Percentiles rank a stretch among this genome's conserved stretches.
Evolutionary conservation across 2,329 filamentous ascomycete species (phyloP).

Genomic region (Claviceps purpurea): DNA sequence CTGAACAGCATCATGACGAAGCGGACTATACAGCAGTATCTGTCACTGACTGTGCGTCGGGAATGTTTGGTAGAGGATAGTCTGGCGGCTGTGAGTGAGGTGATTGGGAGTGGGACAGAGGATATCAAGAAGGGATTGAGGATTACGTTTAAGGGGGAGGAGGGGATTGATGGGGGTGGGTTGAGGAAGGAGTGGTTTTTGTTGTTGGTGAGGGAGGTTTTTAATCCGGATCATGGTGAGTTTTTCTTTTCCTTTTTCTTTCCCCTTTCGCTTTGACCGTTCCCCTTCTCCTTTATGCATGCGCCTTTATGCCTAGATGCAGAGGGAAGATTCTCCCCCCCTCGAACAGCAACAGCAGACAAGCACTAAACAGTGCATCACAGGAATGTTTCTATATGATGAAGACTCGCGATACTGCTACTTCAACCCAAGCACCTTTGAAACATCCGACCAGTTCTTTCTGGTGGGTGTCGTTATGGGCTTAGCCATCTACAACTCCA

Average conservation of each 20-base stretch:
- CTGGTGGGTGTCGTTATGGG: conserved; percentile 79
- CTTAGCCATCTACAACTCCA: conserved; percentile 88
- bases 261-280: not conserved
- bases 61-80: conserved; percentile 86
- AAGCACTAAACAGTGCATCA: too few species aligned
- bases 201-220: conserved; percentile 74
- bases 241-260: conserved; percentile 2
- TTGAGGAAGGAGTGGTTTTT: conserved; percentile 92
- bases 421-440: conserved; percentile 82
- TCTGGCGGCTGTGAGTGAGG: conserved; percentile 69
- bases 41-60: conserved; percentile 63
- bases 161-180: conserved; percentile 82
- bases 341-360: too few species aligned
- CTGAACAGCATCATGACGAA: conserved; percentile 76
- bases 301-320: too few species aligned
- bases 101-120: conserved; percentile 65
- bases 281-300: not conserved
- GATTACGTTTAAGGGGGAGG: conserved; percentile 77
- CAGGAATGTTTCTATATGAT: conserved; percentile 85
- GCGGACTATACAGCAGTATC: conserved; percentile 60
- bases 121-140: conserved; percentile 83
- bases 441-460: conserved; percentile 85
- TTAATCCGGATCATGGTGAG: conserved; percentile 78
- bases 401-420: conserved; percentile 86
- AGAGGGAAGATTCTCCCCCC: too few species aligned